Evolutionary conservation across 2,329 filamentous ascomycete genomes (phyloP).

Genomic region (Pyricularia sp.): DNA sequence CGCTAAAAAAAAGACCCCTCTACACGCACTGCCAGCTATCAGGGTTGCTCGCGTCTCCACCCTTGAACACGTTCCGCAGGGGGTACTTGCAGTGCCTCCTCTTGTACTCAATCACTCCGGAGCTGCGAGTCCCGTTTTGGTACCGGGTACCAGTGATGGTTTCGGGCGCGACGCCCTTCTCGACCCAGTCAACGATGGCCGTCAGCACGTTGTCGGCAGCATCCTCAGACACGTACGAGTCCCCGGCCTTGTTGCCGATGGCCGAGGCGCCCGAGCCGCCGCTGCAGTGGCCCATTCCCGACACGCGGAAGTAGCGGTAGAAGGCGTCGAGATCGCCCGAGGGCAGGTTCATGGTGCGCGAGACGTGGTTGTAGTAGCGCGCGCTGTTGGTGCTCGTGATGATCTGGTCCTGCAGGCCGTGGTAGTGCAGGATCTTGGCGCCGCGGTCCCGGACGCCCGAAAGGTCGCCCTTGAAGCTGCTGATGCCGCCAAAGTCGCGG

Average conservation of each 20-base stretch:
- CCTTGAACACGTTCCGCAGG: conserved; percentile 4
- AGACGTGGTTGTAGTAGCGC: conserved; percentile 19
- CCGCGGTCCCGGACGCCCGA: conserved; percentile 24
- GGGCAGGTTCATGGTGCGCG: conserved; percentile 12
- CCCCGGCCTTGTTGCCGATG: conserved; percentile 13
- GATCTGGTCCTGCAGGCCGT: conserved; percentile 27
- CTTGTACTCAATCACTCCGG: conserved; percentile 4
- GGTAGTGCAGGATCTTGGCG: conserved; percentile 31
- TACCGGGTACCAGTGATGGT: conserved; percentile 10
- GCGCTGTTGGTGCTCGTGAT: conserved; percentile 22
- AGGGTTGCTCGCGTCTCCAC: conserved; percentile 3
- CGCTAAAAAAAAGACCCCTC: neutral
- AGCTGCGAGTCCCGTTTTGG: conserved; percentile 1
- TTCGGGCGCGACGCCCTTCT: conserved; percentile 26
- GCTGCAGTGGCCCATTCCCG: conserved; percentile 38
- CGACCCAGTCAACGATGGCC: conserved; percentile 34
- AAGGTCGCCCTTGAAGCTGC: conserved; percentile 22
- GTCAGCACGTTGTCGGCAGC: conserved; percentile 28
- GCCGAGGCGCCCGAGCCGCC: conserved; percentile 27
- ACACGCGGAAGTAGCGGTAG: conserved; percentile 39
- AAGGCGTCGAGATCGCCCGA: conserved; percentile 28
- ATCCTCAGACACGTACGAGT: conserved; percentile 11
- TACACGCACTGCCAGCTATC: conserved; percentile 5
- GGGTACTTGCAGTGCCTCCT: conserved; percentile 7
- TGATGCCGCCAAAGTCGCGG: conserved; percentile 8